A percentile compares a stretch with the other conserved stretches of the same genome.
Evolutionary conservation across 2,329 filamentous ascomycete genomes (phyloP).

Genomic region (Clonostachys rhizophaga): DNA sequence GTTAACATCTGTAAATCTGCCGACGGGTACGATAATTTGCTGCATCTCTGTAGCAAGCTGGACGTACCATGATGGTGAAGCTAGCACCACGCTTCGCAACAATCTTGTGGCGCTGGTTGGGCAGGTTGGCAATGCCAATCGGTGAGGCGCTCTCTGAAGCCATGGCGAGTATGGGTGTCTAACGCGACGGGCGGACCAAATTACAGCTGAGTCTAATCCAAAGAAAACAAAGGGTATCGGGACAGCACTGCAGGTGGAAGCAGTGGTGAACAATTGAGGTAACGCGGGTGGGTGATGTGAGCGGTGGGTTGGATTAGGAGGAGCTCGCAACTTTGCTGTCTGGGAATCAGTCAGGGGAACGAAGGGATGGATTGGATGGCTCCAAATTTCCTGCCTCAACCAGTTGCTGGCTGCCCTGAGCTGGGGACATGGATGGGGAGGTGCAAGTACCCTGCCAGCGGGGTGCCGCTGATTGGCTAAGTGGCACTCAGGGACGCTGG

Average conservation of each 20-base stretch:
- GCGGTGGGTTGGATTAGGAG: neutral
- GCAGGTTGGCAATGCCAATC: conserved; percentile 71
- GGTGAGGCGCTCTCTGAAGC: conserved; percentile 58
- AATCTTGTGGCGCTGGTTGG: conserved; percentile 73
- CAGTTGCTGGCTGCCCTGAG: conserved; percentile 8
- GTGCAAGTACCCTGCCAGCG: no score
- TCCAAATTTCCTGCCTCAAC: conserved; percentile 20
- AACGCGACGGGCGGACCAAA: conserved; percentile 5
- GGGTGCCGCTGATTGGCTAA: conserved; percentile 16
- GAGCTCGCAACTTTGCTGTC: conserved; percentile 2
- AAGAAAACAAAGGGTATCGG: neutral
- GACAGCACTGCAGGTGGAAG: neutral
- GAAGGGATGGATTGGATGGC: conserved; percentile 12
- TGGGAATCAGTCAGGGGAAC: conserved; percentile 23
- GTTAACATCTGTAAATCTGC: neutral
- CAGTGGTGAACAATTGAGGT: neutral
- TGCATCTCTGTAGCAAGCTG: neutral
- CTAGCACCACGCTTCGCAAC: conserved; percentile 84
- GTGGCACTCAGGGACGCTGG: conserved; percentile 1
- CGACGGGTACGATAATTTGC: neutral
- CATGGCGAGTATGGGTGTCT: conserved; percentile 47
- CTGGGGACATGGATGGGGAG: conserved; percentile 1
- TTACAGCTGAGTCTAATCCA: neutral
- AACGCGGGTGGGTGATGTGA: neutral
- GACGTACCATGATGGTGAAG: conserved; percentile 95